Evolutionary conservation across 257 asterid genomes (phyloP).

Genomic region (Ehretia macrophylla): DNA sequence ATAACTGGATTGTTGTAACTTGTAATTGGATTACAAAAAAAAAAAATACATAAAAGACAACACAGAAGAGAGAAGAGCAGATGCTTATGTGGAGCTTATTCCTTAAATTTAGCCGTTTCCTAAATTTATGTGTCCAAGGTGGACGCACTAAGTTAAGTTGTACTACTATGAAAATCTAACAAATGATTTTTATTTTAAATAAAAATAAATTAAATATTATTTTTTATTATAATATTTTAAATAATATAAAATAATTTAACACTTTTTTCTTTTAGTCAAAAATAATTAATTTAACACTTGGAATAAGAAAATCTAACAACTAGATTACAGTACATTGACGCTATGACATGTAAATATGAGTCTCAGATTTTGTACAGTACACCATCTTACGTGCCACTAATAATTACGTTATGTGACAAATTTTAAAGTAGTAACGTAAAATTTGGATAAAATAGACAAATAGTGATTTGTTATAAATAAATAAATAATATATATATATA

Average conservation of each 20-base stretch:
- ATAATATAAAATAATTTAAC: too few species aligned
- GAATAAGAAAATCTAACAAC: neutral
- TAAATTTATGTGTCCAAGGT: neutral
- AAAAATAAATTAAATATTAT: too few species aligned
- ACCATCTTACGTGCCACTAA: neutral
- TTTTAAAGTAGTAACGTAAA: too few species aligned
- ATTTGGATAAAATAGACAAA: too few species aligned
- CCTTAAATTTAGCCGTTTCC: conserved; percentile 1
- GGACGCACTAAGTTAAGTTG: neutral
- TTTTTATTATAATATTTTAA: too few species aligned
- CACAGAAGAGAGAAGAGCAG: neutral
- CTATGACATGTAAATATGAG: neutral
- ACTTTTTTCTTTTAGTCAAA: too few species aligned
- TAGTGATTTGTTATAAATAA: too few species aligned
- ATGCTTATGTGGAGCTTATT: neutral
- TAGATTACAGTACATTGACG: neutral
- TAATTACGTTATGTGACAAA: too few species aligned
- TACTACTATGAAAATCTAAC: neutral
- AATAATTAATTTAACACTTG: too few species aligned
- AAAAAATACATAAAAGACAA: too few species aligned
- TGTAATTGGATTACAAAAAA: neutral
- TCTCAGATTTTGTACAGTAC: neutral
- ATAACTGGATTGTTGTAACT: neutral
- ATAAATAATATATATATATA: too few species aligned
- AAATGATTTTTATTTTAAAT: too few species aligned